A percentile compares a stretch with the other conserved stretches of the same genome.
Conservation (phyloP, 1,284 basidiomycete species). For the Fomitiporia mediterranea region DNA sequence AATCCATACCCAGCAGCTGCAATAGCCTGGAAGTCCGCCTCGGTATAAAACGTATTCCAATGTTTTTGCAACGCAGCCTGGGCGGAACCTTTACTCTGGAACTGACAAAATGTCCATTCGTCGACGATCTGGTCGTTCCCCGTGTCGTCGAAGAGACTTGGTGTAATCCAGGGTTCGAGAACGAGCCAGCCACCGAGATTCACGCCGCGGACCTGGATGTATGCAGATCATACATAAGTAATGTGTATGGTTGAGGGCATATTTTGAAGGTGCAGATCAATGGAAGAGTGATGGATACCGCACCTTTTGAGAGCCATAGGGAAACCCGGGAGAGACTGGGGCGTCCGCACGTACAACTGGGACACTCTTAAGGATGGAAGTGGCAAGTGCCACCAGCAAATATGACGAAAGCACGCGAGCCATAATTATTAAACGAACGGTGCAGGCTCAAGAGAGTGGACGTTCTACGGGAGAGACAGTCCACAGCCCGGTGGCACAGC, state of each 20-base stretch:
- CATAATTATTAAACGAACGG: background rate
- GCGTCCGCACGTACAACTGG: conserved; percentile 6
- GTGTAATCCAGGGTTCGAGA: conserved; percentile 84
- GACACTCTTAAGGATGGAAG: background rate
- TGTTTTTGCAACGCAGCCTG: conserved; percentile 51
- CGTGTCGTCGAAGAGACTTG: conserved; percentile 81
- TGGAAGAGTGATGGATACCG: background rate
- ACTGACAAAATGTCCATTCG: conserved; percentile 81
- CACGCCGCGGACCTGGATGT: conserved; percentile 45
- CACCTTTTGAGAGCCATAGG: conserved; percentile 55
- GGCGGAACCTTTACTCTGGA: conserved; percentile 50
- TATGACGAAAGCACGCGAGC: background rate
- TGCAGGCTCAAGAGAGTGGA: background rate
- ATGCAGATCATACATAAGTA: no score
- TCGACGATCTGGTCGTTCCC: conserved; percentile 68
- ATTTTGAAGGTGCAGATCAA: no score
- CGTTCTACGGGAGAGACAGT: background rate
- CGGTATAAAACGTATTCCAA: conserved; percentile 81
- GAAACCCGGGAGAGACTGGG: conserved; percentile 39
- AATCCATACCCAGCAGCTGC: conserved; percentile 61
- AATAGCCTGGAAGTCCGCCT: conserved; percentile 69
- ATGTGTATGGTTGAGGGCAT: no score
- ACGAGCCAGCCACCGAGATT: conserved; percentile 82
- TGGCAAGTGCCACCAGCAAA: no score
- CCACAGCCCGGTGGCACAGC: background rate